These are phyloP conservation scores for Thelephora ganbajun DNA, from an alignment of 768 basidiomycete genomes.

Conservation along the genomic window DNA sequence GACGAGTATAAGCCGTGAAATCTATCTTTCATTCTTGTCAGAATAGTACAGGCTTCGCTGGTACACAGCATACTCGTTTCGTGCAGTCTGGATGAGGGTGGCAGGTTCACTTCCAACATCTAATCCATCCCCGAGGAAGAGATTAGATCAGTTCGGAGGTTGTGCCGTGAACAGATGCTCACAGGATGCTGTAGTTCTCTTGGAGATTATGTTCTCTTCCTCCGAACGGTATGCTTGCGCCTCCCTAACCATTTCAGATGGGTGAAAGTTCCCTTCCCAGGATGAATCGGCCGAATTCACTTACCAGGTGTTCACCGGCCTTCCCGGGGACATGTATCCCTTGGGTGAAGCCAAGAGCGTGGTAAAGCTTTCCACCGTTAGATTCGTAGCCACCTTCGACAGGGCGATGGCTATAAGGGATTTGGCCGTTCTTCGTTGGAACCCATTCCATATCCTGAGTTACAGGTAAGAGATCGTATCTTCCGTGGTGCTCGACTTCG, in stretches of 20 bases:
- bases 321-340: constrained; percentile 60
- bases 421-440: constrained; percentile 38
- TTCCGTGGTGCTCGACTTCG: constrained; percentile 46
- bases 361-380: constrained; percentile 49
- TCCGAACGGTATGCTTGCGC: constrained; percentile 27
- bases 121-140: no score
- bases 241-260: constrained; percentile 17
- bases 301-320: constrained; percentile 52
- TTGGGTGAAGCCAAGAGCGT: constrained; percentile 40
- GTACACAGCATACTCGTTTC: no score
- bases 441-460: constrained; percentile 60
- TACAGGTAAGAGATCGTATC: constrained; percentile 68
- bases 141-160: no score
- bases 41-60: no score
- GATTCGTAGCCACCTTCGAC: constrained; percentile 72
- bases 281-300: constrained; percentile 8
- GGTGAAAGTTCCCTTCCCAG: neutral
- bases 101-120: no score
- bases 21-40: no score
- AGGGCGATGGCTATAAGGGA: constrained; percentile 42
- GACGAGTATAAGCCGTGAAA: no score
- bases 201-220: constrained; percentile 23
- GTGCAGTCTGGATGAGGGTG: no score
- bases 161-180: constrained; percentile 4
- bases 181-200: constrained; percentile 31